Base-by-base conservation (phyloP, 1,284 basidiomycete genomes). In the Boletellus deceptivus region DNA sequence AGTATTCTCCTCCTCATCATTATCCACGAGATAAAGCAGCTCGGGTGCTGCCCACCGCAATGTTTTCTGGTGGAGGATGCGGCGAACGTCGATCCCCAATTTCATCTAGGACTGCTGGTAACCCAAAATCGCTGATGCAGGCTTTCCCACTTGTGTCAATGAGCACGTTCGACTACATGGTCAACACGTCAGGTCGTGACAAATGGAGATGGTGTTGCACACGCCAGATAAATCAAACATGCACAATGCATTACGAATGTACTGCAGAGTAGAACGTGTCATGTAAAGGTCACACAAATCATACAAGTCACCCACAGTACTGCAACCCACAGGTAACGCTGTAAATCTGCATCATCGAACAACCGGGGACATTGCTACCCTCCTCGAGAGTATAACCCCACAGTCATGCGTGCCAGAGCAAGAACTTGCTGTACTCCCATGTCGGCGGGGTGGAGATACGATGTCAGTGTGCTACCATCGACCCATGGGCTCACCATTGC, bases 401-500 rank as follows among this genome's bases (percentile, higher is more conserved):
- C 14, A 34, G 33, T 34, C 33, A 16, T 8, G 16, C 16, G 3
- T 50, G 55, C 55, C 45, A 58, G 24, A 27, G 14, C 7, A 11
- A 55, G 56, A 16, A 43, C 34, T 6, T 13, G 39, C 5, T 4
- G 0, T 16, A 33, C 42, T 43, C 8, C 10, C 18, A 57, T 33
- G 4, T 18, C 10, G 10, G n/a, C n/a, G n/a, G n/a, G n/a, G n/a
- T n/a, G n/a, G n/a, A 58, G 34, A 42, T 51, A 58, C 3, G 22
- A 43, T 3, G 55, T 57, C 17, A 55, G 20, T 16, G 55, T 25
- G 13, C 45, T 55, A 43, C 54, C 54, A 6, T 54, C 45, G 4
- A 54, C n/a, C 55, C 52, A 56, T 0, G 47, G 55, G 45, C 50
- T 54, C 31, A 56, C 55, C 48, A 56, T 56, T 5, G 48, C 48